phyloP scores from a whole-genome alignment of 2,329 filamentous ascomycete species.

The Teratosphaeriaceae sp. region DNA sequence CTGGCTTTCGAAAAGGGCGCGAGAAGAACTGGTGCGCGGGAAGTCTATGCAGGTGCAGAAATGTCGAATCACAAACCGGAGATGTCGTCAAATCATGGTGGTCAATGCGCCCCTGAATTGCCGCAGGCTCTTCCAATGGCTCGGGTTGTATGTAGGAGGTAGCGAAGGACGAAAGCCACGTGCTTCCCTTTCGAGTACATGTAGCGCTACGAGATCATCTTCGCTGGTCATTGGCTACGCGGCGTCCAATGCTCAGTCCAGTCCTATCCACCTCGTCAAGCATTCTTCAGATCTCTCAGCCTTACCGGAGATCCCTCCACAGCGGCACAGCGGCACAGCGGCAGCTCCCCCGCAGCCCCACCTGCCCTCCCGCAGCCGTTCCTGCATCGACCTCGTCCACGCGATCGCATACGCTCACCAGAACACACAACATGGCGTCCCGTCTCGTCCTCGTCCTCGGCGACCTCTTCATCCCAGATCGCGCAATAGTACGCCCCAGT shows the following conservation, averaged over 20 bases:
- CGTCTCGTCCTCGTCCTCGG: conserved; percentile 88
- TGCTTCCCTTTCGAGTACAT: too few relatives aligned
- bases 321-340: too few relatives aligned
- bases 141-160: too few relatives aligned
- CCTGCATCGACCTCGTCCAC: neutral
- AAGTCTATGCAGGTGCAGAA: neutral
- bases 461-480: conserved; percentile 89
- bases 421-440: conserved; percentile 55
- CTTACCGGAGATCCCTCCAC: neutral
- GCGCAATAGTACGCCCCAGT: conserved; percentile 61
- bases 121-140: neutral
- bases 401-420: neutral
- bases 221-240: neutral
- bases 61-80: too few relatives aligned
- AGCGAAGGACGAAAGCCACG: too few relatives aligned
- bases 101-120: neutral
- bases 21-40: too few relatives aligned
- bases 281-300: neutral
- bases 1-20: too few relatives aligned
- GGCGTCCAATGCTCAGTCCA: too few relatives aligned
- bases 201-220: neutral
- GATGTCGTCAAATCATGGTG: neutral
- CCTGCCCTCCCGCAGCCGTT: neutral
- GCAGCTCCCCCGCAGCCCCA: too few relatives aligned
- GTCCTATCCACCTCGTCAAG: neutral